phyloP scores from a whole-genome alignment of 1,139 yeast species.

The Saccharomyces hybrid region DNA sequence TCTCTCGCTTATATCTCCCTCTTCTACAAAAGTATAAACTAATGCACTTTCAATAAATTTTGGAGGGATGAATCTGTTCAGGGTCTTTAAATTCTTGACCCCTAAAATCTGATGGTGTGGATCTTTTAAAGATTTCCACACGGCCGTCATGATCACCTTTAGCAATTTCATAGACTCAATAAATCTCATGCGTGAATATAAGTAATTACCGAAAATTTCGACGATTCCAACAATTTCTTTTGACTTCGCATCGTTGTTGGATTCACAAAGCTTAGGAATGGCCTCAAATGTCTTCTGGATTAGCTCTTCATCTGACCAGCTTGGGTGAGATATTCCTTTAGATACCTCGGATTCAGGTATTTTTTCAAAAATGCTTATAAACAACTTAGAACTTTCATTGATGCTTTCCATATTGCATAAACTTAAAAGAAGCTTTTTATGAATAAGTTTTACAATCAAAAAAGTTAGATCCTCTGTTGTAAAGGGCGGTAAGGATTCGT shows the following conservation, averaged over 20 bases:
- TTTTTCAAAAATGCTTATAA: constrained; percentile 40
- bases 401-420: constrained; percentile 17
- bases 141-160: constrained; percentile 26
- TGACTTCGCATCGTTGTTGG: constrained; percentile 18
- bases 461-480: constrained; percentile 40
- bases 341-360: constrained; percentile 38
- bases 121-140: constrained; percentile 39
- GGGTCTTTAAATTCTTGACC: constrained; percentile 19
- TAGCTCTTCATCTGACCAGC: constrained; percentile 33
- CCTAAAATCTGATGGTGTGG: constrained; percentile 32
- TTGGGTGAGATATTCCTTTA: constrained; percentile 7
- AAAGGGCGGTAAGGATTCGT: constrained; percentile 36
- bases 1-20: constrained; percentile 35
- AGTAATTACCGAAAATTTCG: constrained; percentile 36
- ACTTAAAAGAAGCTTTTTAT: constrained; percentile 33
- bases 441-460: constrained; percentile 35
- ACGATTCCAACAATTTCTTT: constrained; percentile 39
- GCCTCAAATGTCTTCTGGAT: constrained; percentile 31
- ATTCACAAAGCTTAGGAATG: not conserved
- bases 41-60: constrained; percentile 55
- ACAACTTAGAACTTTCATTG: constrained; percentile 35
- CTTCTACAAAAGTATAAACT: constrained; percentile 40
- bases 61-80: constrained; percentile 24
- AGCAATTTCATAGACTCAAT: constrained; percentile 23
- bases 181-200: constrained; percentile 16